Conservation (phyloP, 1,284 basidiomycete genomes). For the Malassezia globosa region DNA sequence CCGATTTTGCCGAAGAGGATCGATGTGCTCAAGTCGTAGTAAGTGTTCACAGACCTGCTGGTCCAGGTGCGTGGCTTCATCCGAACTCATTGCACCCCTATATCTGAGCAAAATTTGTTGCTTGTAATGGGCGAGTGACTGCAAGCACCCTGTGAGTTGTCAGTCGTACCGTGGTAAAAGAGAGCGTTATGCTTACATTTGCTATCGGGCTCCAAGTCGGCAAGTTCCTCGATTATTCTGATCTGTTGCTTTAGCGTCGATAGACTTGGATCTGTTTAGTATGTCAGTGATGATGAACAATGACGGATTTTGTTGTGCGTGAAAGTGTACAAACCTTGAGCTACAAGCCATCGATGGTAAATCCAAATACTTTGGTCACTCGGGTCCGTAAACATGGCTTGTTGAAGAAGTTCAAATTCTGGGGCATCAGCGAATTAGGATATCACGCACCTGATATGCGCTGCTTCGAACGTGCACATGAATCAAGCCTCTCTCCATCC, state of each 20-base stretch:
- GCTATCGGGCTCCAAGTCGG: constrained; percentile 78
- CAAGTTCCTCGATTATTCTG: constrained; percentile 65
- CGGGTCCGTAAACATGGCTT: constrained; percentile 93
- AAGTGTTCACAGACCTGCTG: neutral
- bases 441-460: constrained; percentile 53
- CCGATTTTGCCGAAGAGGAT: constrained; percentile 28
- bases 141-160: constrained; percentile 27
- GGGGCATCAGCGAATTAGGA: constrained; percentile 28
- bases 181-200: constrained; percentile 66
- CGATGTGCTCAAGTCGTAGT: constrained; percentile 20
- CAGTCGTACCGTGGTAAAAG: no score
- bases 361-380: constrained; percentile 94
- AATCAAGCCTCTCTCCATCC: constrained; percentile 49
- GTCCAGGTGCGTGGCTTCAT: neutral
- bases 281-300: no score
- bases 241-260: constrained; percentile 66
- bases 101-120: constrained; percentile 7
- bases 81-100: neutral
- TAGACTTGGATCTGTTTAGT: constrained; percentile 3
- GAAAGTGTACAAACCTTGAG: constrained; percentile 34
- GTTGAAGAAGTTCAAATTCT: constrained; percentile 85
- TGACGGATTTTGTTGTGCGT: neutral
- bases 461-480: constrained; percentile 29
- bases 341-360: constrained; percentile 91
- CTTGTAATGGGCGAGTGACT: constrained; percentile 27